phyloP scores from a whole-genome alignment of 768 basidiomycete species.

The Paxillus ammoniavirescens region DNA sequence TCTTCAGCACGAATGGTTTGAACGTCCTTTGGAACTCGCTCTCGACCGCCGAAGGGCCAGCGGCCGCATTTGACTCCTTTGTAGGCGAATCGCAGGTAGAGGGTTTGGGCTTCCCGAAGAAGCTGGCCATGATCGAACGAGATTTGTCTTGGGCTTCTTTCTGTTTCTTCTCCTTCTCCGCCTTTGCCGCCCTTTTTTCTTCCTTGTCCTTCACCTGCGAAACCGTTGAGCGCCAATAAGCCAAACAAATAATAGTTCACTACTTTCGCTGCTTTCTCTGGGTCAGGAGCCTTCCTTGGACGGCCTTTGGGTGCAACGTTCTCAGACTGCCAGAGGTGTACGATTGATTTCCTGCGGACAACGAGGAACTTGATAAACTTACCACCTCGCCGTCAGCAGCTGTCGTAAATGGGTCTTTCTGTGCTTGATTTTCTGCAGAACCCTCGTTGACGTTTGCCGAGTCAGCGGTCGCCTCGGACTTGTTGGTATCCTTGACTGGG shows the following conservation, averaged over 20 bases:
- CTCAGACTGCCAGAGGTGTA: conserved; percentile 16
- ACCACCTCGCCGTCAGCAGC: conserved; percentile 42
- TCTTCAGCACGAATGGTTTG: conserved; percentile 77
- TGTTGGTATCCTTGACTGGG: conserved; percentile 35
- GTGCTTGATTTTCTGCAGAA: conserved; percentile 25
- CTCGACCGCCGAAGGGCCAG: conserved; percentile 35
- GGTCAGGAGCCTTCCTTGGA: conserved; percentile 51
- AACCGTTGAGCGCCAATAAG: conserved; percentile 3
- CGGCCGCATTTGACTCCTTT: conserved; percentile 27
- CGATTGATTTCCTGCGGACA: neutral
- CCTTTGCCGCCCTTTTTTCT: conserved; percentile 67
- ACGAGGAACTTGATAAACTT: conserved; percentile 7
- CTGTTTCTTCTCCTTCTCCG: conserved; percentile 69
- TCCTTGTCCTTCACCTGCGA: conserved; percentile 64
- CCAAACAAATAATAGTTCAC: conserved; percentile 12
- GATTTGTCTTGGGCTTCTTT: conserved; percentile 72
- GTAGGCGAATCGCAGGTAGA: conserved; percentile 19
- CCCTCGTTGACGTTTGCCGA: conserved; percentile 1
- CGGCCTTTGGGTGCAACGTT: conserved; percentile 35
- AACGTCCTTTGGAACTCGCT: conserved; percentile 76
- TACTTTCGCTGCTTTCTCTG: conserved; percentile 46
- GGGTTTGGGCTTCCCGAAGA: conserved; percentile 68
- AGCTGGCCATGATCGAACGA: conserved; percentile 71
- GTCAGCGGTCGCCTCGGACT: conserved; percentile 9
- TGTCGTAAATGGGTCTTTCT: conserved; percentile 28